Percentiles rank a stretch among this genome's conserved stretches.
Conservation (phyloP, 1,284 basidiomycete genomes). For the Porodaedalea pini region DNA sequence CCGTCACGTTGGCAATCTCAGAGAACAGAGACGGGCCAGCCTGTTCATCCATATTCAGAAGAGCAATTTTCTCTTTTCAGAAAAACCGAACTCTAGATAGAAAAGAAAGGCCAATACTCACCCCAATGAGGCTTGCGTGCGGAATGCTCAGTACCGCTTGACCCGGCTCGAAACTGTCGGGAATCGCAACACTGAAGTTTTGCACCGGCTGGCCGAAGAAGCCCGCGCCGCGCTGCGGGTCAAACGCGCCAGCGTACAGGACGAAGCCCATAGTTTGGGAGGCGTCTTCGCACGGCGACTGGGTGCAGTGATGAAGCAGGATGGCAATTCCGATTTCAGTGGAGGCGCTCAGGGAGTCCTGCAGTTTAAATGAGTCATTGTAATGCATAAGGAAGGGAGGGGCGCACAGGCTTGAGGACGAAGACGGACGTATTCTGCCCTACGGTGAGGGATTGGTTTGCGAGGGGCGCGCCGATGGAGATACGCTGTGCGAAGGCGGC, state of each 20-base stretch:
- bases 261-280: slow-evolving; percentile 38
- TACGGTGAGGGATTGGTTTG: slow-evolving; percentile 32
- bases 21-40: slow-evolving; percentile 17
- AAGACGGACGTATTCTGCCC: slow-evolving; percentile 40
- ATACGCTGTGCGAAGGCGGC: slow-evolving; percentile 39
- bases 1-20: slow-evolving; percentile 15
- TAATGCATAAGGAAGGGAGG: not conserved
- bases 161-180: slow-evolving; percentile 30
- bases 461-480: slow-evolving; percentile 36
- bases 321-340: slow-evolving; percentile 45
- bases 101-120: slow-evolving; percentile 28
- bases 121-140: slow-evolving; percentile 45
- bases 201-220: slow-evolving; percentile 40
- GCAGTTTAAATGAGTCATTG: not conserved
- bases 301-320: slow-evolving; percentile 34
- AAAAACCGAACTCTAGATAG: not conserved
- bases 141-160: slow-evolving; percentile 38
- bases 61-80: no score
- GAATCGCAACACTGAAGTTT: slow-evolving; percentile 49
- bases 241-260: slow-evolving; percentile 44
- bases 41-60: no score
- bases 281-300: slow-evolving; percentile 31
- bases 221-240: slow-evolving; percentile 34
- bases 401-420: slow-evolving; percentile 42
- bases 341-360: slow-evolving; percentile 40